phyloP scores from a whole-genome alignment of 148 eudicot genomes.

The Cornus controversa region DNA sequence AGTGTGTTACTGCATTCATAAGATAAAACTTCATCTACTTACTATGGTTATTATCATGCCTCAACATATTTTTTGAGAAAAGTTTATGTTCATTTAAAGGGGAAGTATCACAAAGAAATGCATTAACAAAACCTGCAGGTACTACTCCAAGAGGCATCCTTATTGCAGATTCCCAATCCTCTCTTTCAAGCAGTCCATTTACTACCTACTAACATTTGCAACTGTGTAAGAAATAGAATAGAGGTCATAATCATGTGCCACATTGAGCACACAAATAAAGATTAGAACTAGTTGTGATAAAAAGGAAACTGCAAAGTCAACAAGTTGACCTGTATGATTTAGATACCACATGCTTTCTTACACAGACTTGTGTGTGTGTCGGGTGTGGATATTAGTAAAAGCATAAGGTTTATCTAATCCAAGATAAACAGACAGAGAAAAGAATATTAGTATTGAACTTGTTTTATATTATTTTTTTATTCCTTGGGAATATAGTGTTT shows the following conservation, averaged over 20 bases:
- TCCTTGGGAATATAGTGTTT: no score
- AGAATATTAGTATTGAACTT: no score
- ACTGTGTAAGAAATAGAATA: slow-evolving; percentile 15
- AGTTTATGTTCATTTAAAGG: not conserved
- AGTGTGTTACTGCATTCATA: not conserved
- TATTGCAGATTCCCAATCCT: slow-evolving; percentile 86
- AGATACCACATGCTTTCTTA: no score
- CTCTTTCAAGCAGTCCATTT: slow-evolving; percentile 85
- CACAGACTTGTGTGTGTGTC: no score
- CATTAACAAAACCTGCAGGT: slow-evolving; percentile 72
- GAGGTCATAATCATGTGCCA: slow-evolving; percentile 5
- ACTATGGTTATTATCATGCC: not conserved
- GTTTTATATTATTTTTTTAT: no score
- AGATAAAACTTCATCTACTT: not conserved
- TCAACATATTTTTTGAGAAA: not conserved
- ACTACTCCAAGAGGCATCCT: slow-evolving; percentile 83
- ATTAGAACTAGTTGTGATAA: not conserved
- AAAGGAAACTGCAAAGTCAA: not conserved
- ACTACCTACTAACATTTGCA: slow-evolving; percentile 74
- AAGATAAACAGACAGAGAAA: no score
- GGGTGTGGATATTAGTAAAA: no score
- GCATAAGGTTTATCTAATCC: no score
- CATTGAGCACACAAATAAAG: not conserved
- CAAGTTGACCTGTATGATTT: no score
- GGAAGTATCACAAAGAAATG: not conserved